Conservation (phyloP, 1,284 basidiomycete species). For the Melampsora abietis-canadensis region DNA sequence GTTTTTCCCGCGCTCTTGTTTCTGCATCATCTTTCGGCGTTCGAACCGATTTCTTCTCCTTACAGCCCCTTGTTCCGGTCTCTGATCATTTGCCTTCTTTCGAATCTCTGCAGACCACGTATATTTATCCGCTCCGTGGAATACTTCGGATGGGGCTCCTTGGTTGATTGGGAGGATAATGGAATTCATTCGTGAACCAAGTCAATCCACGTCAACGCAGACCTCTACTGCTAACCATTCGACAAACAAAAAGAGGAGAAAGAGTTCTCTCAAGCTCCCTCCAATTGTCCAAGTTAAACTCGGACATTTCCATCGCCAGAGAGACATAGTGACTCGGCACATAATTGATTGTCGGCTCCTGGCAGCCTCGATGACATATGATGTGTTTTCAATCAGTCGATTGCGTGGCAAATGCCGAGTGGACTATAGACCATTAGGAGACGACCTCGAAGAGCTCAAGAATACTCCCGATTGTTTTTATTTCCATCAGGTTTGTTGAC, state of each 20-base stretch:
- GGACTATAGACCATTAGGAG: slow-evolving; percentile 15
- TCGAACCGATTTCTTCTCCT: neutral
- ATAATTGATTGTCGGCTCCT: slow-evolving; percentile 43
- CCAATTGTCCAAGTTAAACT: slow-evolving; percentile 34
- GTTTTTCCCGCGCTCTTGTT: too few species aligned
- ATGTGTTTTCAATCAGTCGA: slow-evolving; percentile 40
- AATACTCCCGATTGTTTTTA: slow-evolving; percentile 41
- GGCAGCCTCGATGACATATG: slow-evolving; percentile 39
- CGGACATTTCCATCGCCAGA: slow-evolving; percentile 41
- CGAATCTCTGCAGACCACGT: slow-evolving; percentile 30
- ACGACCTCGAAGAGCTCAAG: slow-evolving; percentile 39
- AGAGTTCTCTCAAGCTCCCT: slow-evolving; percentile 16
- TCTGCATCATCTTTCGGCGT: too few species aligned
- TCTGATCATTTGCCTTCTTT: neutral
- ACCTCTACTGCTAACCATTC: neutral
- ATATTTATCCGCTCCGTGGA: slow-evolving; percentile 40
- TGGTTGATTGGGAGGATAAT: slow-evolving; percentile 43
- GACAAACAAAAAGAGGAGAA: slow-evolving; percentile 20
- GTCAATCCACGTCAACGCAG: neutral
- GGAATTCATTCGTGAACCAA: slow-evolving; percentile 42
- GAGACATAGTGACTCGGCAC: slow-evolving; percentile 40
- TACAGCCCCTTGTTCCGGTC: neutral
- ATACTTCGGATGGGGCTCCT: slow-evolving; percentile 39
- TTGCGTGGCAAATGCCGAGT: slow-evolving; percentile 43
- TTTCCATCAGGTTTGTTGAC: slow-evolving; percentile 37